phyloP scores from a whole-genome alignment of 2,329 filamentous ascomycete genomes.

The Tolypocladium inflatum region DNA sequence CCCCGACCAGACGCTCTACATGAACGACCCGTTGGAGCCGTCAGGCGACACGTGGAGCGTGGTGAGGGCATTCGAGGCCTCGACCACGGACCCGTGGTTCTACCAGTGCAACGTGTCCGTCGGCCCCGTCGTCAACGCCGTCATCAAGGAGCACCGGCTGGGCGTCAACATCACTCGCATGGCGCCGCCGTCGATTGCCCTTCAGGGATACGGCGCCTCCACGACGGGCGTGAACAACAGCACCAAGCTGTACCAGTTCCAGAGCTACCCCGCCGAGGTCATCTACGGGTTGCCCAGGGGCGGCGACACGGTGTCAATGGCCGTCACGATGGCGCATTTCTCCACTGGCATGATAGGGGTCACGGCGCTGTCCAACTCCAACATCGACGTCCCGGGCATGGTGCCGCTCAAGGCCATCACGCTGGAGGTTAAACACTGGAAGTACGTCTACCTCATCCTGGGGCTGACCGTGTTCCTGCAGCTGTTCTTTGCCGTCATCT shows the following conservation, averaged over 20 bases:
- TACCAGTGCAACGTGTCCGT: constrained; percentile 31
- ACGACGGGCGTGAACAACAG: constrained; percentile 10
- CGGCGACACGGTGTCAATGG: constrained; percentile 24
- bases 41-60: constrained; percentile 16
- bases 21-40: constrained; percentile 16
- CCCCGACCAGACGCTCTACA: constrained; percentile 24
- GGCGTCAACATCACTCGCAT: constrained; percentile 22
- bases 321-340: constrained; percentile 23
- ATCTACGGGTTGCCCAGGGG: constrained; percentile 22
- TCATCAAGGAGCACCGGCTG: constrained; percentile 23
- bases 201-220: constrained; percentile 25
- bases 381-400: constrained; percentile 14
- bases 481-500: constrained; percentile 14
- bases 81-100: constrained; percentile 24
- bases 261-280: constrained; percentile 32
- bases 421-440: constrained; percentile 23
- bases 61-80: constrained; percentile 29
- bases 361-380: constrained; percentile 18
- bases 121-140: constrained; percentile 20
- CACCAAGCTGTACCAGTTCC: constrained; percentile 17
- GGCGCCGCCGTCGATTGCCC: constrained; percentile 27
- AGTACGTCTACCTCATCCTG: constrained; percentile 19
- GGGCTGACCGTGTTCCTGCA: constrained; percentile 20
- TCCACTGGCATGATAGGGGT: constrained; percentile 24
- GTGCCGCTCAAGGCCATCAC: constrained; percentile 20